Percentiles rank a stretch among this genome's conserved stretches.
These are phyloP conservation scores for Gossypium aridum DNA, from an alignment of 441 rosid species.

Conservation along the genomic window DNA sequence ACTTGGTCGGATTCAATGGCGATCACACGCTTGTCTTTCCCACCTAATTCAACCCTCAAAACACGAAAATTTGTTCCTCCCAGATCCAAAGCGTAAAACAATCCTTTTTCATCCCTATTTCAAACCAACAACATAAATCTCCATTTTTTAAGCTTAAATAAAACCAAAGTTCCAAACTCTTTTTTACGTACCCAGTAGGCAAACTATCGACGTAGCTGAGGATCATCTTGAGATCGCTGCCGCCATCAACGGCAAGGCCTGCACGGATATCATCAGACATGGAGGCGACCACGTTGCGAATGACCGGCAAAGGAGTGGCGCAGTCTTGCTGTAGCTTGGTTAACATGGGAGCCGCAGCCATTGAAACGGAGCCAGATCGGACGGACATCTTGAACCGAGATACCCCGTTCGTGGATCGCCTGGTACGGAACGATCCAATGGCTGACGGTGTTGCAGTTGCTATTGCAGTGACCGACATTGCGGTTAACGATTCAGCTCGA, in stretches of 20 bases:
- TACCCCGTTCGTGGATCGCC: conserved; percentile 18
- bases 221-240: conserved; percentile 75
- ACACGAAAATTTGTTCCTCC: conserved; percentile 92
- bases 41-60: conserved; percentile 72
- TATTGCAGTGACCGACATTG: conserved; percentile 33
- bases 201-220: conserved; percentile 67
- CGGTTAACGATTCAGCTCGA: conserved; percentile 16
- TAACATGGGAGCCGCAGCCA: conserved; percentile 43
- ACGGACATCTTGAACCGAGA: conserved; percentile 33
- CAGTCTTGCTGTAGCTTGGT: conserved; percentile 58
- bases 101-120: conserved; percentile 68
- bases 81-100: conserved; percentile 90
- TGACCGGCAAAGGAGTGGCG: conserved; percentile 51
- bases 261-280: conserved; percentile 67
- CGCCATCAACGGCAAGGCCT: conserved; percentile 65
- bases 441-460: conserved; percentile 22
- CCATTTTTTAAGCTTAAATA: background rate
- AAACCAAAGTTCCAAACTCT: background rate
- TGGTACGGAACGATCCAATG: conserved; percentile 25
- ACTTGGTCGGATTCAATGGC: conserved; percentile 66
- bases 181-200: conserved; percentile 58
- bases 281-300: conserved; percentile 64
- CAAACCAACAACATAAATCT: conserved; percentile 1
- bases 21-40: conserved; percentile 49
- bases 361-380: conserved; percentile 39